phyloP scores from a whole-genome alignment of 2,329 filamentous ascomycete species.

The Diaporthe citriasiana region DNA sequence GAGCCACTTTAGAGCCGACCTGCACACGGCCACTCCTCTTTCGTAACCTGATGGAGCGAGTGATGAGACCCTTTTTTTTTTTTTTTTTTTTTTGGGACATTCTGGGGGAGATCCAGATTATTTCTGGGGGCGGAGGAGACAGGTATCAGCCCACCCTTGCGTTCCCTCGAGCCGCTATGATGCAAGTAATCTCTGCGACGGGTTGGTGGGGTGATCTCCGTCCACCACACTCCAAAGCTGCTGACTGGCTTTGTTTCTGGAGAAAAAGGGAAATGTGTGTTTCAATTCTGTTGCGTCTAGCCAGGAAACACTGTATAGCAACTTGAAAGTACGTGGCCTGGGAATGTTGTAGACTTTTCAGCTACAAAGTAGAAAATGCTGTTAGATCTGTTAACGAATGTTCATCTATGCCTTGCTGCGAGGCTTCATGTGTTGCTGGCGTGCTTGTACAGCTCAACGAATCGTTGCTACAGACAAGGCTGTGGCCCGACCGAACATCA shows the following conservation, averaged over 20 bases:
- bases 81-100: background rate
- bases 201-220: conserved; percentile 16
- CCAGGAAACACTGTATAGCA: background rate
- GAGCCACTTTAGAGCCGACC: conserved; percentile 35
- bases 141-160: background rate
- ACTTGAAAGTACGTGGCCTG: background rate
- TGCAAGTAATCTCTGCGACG: conserved; percentile 17
- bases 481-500: background rate
- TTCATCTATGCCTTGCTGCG: background rate
- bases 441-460: too few relatives aligned
- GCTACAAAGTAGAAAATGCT: background rate
- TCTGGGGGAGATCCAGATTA: background rate
- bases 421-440: too few relatives aligned
- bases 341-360: background rate
- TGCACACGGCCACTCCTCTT: conserved; percentile 16
- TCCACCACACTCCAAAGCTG: background rate
- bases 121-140: background rate
- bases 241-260: background rate
- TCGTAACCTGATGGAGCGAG: background rate
- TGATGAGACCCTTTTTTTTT: too few relatives aligned
- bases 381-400: background rate
- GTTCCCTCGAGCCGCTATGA: background rate
- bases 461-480: background rate
- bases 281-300: background rate
- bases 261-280: background rate